phyloP scores from a whole-genome alignment of 2,329 filamentous ascomycete species.

The Blastomyces percursus region DNA sequence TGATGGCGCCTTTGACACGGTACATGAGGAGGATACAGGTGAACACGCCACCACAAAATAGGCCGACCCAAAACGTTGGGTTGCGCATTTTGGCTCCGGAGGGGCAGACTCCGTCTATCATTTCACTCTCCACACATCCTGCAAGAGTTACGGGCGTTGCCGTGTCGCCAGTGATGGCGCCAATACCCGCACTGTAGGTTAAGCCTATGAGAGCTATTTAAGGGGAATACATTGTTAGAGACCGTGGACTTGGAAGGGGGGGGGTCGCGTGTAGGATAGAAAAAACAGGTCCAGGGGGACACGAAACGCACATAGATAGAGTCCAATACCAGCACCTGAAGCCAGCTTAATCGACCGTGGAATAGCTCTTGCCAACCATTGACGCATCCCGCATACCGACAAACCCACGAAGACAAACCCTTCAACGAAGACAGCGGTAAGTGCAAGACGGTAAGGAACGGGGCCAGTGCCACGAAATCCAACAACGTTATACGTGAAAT shows the following conservation, averaged over 20 bases:
- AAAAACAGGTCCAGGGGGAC: neutral
- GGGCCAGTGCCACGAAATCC: conserved; percentile 62
- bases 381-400: conserved; percentile 68
- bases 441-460: conserved; percentile 62
- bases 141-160: conserved; percentile 63
- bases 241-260: neutral
- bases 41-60: conserved; percentile 73
- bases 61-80: conserved; percentile 76
- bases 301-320: conserved; percentile 48
- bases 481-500: conserved; percentile 74
- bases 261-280: neutral
- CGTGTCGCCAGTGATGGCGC: conserved; percentile 57
- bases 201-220: conserved; percentile 46
- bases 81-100: conserved; percentile 64
- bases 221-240: neutral
- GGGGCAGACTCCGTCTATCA: conserved; percentile 47
- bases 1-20: conserved; percentile 76
- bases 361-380: conserved; percentile 77
- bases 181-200: conserved; percentile 74
- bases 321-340: conserved; percentile 72
- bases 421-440: conserved; percentile 82
- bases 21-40: conserved; percentile 76
- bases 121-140: conserved; percentile 51
- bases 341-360: conserved; percentile 78
- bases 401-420: conserved; percentile 75